A percentile compares a stretch with the other conserved stretches of the same genome.
Evolutionary conservation across 2,329 filamentous ascomycete genomes (phyloP).

Genomic region (Periconia macrospinosa): DNA sequence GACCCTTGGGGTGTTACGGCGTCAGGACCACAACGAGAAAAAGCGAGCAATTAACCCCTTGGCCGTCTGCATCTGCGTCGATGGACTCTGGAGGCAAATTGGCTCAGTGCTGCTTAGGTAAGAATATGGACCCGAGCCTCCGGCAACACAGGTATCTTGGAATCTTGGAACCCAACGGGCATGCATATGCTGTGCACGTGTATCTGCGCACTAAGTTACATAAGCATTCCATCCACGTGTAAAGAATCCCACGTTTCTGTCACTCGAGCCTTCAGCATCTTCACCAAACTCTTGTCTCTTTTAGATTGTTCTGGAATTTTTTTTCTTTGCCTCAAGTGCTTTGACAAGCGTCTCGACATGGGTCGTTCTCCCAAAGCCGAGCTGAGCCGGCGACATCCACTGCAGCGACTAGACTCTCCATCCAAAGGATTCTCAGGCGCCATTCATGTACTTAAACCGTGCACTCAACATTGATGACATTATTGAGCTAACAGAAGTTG

Average conservation of each 20-base stretch:
- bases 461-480: not conserved
- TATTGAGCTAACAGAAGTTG: not conserved
- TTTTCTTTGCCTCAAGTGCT: not conserved
- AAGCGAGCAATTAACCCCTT: too few relatives aligned
- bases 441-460: conserved; percentile 53
- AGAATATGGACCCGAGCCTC: too few relatives aligned
- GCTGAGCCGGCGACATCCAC: conserved; percentile 54
- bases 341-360: conserved; percentile 11
- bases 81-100: too few relatives aligned
- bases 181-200: too few relatives aligned
- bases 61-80: too few relatives aligned
- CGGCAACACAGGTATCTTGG: too few relatives aligned
- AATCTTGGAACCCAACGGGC: too few relatives aligned
- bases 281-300: not conserved
- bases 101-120: too few relatives aligned
- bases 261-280: not conserved
- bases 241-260: too few relatives aligned
- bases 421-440: conserved; percentile 64
- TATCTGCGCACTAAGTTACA: too few relatives aligned
- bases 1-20: not conserved
- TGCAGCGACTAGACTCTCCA: conserved; percentile 68
- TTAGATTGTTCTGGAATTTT: not conserved
- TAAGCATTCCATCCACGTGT: too few relatives aligned
- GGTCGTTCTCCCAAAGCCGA: conserved; percentile 17
- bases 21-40: too few relatives aligned